phyloP scores from a whole-genome alignment of 352 stramenopile genomes.

The Globisporangium parvum region DNA sequence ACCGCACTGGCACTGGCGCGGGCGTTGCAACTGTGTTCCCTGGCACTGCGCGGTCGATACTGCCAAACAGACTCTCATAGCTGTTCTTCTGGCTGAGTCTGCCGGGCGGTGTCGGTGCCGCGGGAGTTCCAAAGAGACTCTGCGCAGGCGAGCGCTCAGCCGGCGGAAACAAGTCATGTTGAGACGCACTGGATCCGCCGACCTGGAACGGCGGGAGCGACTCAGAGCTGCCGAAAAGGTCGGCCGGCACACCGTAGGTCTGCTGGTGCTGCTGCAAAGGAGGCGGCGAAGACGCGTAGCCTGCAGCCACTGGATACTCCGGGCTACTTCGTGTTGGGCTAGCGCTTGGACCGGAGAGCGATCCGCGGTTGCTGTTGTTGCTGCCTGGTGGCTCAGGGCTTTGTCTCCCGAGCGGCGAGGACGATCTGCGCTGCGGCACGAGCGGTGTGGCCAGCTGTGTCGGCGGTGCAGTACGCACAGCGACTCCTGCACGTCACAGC shows the following conservation, averaged over 20 bases:
- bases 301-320: not conserved
- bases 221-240: slow-evolving; percentile 11
- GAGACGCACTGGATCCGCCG: slow-evolving; percentile 14
- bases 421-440: slow-evolving; percentile 29
- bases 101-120: slow-evolving; percentile 21
- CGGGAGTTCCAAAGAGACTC: slow-evolving; percentile 33
- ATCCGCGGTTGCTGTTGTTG: slow-evolving; percentile 1
- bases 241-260: slow-evolving; percentile 9
- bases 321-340: slow-evolving; percentile 6
- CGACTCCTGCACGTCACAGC: slow-evolving; percentile 24
- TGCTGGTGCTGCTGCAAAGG: slow-evolving; percentile 6
- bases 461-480: slow-evolving; percentile 27
- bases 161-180: slow-evolving; percentile 21
- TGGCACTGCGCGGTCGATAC: slow-evolving; percentile 12
- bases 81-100: slow-evolving; percentile 20
- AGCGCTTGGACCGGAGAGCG: slow-evolving; percentile 1
- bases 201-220: slow-evolving; percentile 24
- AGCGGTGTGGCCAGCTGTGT: slow-evolving; percentile 61
- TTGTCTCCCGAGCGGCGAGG: slow-evolving; percentile 14
- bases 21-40: slow-evolving; percentile 12
- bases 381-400: slow-evolving; percentile 9
- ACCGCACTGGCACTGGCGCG: slow-evolving; percentile 11
- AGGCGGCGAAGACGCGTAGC: slow-evolving; percentile 1
- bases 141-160: slow-evolving; percentile 20
- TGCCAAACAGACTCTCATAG: slow-evolving; percentile 46